Conservation (phyloP, 31 red algal genomes). For the Asparagopsis taxiformis region DNA sequence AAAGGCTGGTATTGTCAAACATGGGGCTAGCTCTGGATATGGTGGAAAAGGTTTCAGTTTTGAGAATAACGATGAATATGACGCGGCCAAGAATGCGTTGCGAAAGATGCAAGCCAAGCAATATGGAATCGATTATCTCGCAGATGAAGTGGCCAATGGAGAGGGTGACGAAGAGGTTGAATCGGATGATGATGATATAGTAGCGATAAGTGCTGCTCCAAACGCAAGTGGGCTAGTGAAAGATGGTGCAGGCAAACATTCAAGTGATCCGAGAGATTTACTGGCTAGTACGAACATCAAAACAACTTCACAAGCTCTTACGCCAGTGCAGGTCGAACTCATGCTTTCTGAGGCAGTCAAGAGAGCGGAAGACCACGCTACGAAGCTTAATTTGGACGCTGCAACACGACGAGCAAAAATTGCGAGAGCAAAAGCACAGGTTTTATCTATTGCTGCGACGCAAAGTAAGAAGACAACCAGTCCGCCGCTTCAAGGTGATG, state of each 20-base stretch:
- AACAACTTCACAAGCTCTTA: constrained; percentile 7
- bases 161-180: constrained; percentile 2
- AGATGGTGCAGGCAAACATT: background rate
- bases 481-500: no score
- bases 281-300: background rate
- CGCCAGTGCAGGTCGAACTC: constrained; percentile 17
- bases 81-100: constrained; percentile 48
- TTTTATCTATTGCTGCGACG: constrained; percentile 42
- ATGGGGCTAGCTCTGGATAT: constrained; percentile 69
- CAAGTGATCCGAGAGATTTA: background rate
- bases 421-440: constrained; percentile 48
- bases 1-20: constrained; percentile 63
- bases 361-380: constrained; percentile 34
- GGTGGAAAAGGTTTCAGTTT: constrained; percentile 87
- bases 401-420: constrained; percentile 27
- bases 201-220: constrained; percentile 26
- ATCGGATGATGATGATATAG: constrained; percentile 19
- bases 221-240: background rate
- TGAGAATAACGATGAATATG: constrained; percentile 82
- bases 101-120: constrained; percentile 69
- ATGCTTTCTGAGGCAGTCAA: constrained; percentile 40
- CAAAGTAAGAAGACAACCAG: constrained; percentile 48
- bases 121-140: constrained; percentile 51
- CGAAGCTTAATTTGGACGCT: constrained; percentile 33
- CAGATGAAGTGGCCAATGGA: constrained; percentile 15